Evolutionary conservation across 202 grass and related monocot genomes (phyloP), one percentile per base, ranked within the genome.

Genomic region (Cymbopogon flexuosus): DNA sequence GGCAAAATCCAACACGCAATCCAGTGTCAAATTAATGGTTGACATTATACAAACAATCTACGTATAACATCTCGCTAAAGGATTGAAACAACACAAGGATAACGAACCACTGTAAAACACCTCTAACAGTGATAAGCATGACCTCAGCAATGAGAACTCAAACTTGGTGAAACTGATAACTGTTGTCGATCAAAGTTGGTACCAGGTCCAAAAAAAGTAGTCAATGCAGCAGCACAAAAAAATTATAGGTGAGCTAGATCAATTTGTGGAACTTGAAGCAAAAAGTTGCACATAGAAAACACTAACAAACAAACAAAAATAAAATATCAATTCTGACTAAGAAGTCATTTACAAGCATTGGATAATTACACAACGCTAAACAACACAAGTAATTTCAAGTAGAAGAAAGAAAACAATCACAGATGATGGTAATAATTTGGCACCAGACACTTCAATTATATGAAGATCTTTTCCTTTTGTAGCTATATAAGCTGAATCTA

Each of bases 291-390:
- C 29, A n/a, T 64, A 84, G 21, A 0, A 69, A 70, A 61, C 30
- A 62, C 4, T 52, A 29, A 62, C 77, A 27, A 27, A 27, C n/a
- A 68, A 41, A 22, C 3, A 68, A 70, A 70, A 79, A 33, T 5
- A 68, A 83, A 57, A 58, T 72, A 65, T 65, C 14, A 78, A 69
- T 68, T 51, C 6, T 39, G 9, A 84, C 39, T 62, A 56, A 59
- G 54, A 51, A 40, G 15, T 16, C 43, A 37, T 65, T 33, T 42
- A 42, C 10, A 27, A 33, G 71, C 22, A 62, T 39, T 8, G 8
- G 58, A 72, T 31, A 10, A 69, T 24, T 33, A 70, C 15, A 49
- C 35, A 70, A 13, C 19, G 33, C 24, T 54, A 16, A 37, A 36
- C 2, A 19, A 42, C 31, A 51, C 5, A 21, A 3, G 12, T 45